Evolutionary conservation across 306 rosid species (phyloP), one percentile per base, ranked within the genome.

Genomic region (Rosa persica): DNA sequence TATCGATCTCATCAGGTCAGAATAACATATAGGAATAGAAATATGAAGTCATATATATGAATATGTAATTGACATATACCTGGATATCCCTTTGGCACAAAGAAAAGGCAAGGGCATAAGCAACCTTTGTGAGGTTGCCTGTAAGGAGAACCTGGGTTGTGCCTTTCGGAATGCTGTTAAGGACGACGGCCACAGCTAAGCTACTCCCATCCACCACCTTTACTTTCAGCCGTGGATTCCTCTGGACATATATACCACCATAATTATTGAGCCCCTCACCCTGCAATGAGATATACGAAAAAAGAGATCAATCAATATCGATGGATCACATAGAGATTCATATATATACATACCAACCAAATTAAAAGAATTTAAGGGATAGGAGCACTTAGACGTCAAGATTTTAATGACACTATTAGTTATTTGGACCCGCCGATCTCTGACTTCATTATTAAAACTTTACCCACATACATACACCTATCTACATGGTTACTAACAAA

Each of bases 131-230:
- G 80, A 93, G 83, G 25, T 89, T 87, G 12, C 97, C 97, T 49
- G 83, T 86, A 1, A 93, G 84, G 5, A 91, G 66, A 0, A 93
- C 93, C 79, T 91, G 90, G 23, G 89, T 81, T 17, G 95, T 86
- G 55, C 81, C 89, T 73, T 89, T 85, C 1, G 92, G 95, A 80
- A 91, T 86, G 68, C 12, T 83, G 67, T 91, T 85, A 17, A 91
- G 82, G 25, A 93, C 77, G 42, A 86, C 27, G 55, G 89, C 93
- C 75, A 81, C 93, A 6, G 83, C 92, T 16, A 91, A 83, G 69
- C 92, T 88, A 23, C 94, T 89, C 1, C 93, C 97, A 86, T 93
- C 98, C 3, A 93, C 98, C 73, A 93, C 47, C 83, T 76, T 93
- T 30, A 91, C 79, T n/a, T 81, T 87, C 6, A 93, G 80, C 60